These are phyloP conservation scores for Actinidia arguta DNA, from an alignment of 179 eudicot species.

Conservation along the genomic window DNA sequence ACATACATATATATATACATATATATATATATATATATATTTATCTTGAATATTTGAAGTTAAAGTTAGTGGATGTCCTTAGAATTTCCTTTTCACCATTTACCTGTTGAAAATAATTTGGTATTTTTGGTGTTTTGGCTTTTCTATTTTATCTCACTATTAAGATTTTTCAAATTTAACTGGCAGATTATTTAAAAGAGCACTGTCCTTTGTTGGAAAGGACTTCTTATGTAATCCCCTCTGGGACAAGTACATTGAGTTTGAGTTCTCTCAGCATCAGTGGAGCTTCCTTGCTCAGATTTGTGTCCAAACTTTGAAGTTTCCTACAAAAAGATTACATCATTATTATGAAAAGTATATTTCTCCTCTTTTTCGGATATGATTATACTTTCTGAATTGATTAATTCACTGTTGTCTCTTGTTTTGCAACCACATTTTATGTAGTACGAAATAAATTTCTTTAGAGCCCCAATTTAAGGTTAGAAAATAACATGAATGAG, in stretches of 20 bases:
- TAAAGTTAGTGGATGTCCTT: neutral
- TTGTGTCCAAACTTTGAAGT: conserved; percentile 64
- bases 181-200: conserved; percentile 81
- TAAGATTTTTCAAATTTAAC: conserved; percentile 1
- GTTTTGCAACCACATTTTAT: neutral
- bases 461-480: neutral
- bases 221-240: conserved; percentile 77
- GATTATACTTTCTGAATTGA: neutral
- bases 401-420: conserved; percentile 11
- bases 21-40: neutral
- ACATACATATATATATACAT: too few species aligned
- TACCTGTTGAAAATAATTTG: neutral
- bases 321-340: conserved; percentile 82
- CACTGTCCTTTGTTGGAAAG: conserved; percentile 74
- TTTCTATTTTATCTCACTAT: neutral
- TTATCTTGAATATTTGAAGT: neutral
- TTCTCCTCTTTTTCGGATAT: neutral
- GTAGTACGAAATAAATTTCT: neutral
- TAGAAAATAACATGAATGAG: too few species aligned
- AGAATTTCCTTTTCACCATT: neutral
- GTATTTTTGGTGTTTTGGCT: conserved; percentile 16
- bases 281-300: conserved; percentile 79
- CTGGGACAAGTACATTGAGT: conserved; percentile 87
- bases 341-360: conserved; percentile 80
- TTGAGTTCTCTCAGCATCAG: conserved; percentile 78